Conservation (phyloP, 179 eudicot genomes). For the Carnegiea gigantea region DNA sequence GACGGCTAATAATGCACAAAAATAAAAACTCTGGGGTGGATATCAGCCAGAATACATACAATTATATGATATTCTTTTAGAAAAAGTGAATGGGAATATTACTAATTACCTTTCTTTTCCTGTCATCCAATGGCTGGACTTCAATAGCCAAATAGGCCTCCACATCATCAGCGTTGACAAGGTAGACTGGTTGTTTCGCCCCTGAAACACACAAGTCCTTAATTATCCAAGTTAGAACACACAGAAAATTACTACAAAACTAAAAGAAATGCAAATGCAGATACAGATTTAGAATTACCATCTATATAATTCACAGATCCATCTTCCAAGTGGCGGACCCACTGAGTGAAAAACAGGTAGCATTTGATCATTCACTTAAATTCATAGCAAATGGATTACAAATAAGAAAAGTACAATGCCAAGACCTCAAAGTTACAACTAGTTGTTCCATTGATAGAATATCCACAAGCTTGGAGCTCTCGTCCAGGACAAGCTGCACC, state of each 20-base stretch:
- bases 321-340: slow-evolving; percentile 97
- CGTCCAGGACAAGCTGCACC: slow-evolving; percentile 94
- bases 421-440: slow-evolving; percentile 96
- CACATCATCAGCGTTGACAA: slow-evolving; percentile 91
- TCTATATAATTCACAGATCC: slow-evolving; percentile 91
- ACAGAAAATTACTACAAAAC: slow-evolving; percentile 11
- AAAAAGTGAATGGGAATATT: slow-evolving; percentile 1
- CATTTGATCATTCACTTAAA: slow-evolving; percentile 15
- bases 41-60: neutral
- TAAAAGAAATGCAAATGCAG: neutral
- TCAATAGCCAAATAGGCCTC: slow-evolving; percentile 82
- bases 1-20: neutral
- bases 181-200: slow-evolving; percentile 89
- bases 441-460: slow-evolving; percentile 87
- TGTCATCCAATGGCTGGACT: slow-evolving; percentile 93
- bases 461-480: slow-evolving; percentile 79
- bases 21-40: neutral
- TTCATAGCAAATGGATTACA: slow-evolving; percentile 6
- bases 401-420: slow-evolving; percentile 16
- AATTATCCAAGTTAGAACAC: slow-evolving; percentile 15
- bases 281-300: slow-evolving; percentile 42
- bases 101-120: slow-evolving; percentile 73
- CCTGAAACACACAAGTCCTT: slow-evolving; percentile 48
- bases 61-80: neutral
- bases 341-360: slow-evolving; percentile 44